phyloP scores from a whole-genome alignment of 139 green algal genomes.

The Ostreobium quekettii region DNA sequence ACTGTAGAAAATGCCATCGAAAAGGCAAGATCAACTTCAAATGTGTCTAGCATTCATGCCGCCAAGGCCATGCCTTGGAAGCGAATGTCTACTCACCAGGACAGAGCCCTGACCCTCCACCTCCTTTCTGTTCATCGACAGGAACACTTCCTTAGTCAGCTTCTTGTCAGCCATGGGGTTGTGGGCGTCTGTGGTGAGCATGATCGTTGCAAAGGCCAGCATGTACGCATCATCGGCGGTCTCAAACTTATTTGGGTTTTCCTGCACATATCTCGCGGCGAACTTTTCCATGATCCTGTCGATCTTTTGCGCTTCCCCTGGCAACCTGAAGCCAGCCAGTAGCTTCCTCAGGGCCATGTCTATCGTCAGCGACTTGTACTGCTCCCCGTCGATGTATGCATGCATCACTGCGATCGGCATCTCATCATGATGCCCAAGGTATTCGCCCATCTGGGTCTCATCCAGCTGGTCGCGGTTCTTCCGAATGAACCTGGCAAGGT shows the following conservation, averaged over 20 bases:
- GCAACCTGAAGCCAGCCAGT: conserved; percentile 61
- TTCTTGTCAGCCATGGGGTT: conserved; percentile 81
- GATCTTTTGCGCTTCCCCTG: conserved; percentile 83
- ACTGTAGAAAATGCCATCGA: too few relatives aligned
- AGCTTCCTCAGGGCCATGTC: conserved; percentile 63
- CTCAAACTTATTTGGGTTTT: conserved; percentile 61
- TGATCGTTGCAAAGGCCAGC: conserved; percentile 85
- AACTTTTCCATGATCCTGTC: conserved; percentile 91
- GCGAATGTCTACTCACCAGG: too few relatives aligned
- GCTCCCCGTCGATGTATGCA: conserved; percentile 56
- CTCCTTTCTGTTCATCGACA: conserved; percentile 77
- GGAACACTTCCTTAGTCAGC: conserved; percentile 66
- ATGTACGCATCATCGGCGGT: conserved; percentile 78
- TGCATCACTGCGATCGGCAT: conserved; percentile 62
- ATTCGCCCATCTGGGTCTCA: conserved; percentile 63
- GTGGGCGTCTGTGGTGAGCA: conserved; percentile 95
- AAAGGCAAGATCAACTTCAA: too few relatives aligned
- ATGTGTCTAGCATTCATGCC: too few relatives aligned
- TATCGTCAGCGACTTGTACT: conserved; percentile 43
- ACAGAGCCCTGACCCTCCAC: too few relatives aligned
- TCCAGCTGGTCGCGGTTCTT: conserved; percentile 52
- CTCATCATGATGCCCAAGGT: conserved; percentile 65
- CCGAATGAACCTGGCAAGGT: conserved; percentile 56
- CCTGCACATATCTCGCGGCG: conserved; percentile 56
- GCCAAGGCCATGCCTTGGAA: too few relatives aligned